These are phyloP conservation scores for Cordyceps militaris DNA, from an alignment of 2,329 filamentous ascomycete genomes.

Conservation along the genomic window DNA sequence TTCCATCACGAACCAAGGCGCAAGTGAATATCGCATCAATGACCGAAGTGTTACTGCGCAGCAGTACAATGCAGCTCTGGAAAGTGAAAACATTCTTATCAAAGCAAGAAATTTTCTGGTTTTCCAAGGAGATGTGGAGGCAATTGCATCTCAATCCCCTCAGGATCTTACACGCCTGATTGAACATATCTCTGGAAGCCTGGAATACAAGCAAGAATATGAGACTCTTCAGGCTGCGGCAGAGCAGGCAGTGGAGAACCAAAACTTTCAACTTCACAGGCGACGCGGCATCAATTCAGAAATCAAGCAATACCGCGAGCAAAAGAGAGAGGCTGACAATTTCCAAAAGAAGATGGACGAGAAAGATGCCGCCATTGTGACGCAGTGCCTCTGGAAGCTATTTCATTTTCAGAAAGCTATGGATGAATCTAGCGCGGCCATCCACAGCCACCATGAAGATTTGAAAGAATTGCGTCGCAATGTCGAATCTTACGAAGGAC, in stretches of 20 bases:
- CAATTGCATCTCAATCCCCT: conserved; percentile 90
- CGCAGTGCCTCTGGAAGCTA: conserved; percentile 92
- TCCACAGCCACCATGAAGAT: conserved; percentile 89
- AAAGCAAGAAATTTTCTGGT: conserved; percentile 97
- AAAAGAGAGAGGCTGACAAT: conserved; percentile 90
- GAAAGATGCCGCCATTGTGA: conserved; percentile 83
- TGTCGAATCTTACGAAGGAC: conserved; percentile 74
- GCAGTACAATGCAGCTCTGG: conserved; percentile 88
- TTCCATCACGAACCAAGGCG: conserved; percentile 78
- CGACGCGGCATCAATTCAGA: conserved; percentile 94
- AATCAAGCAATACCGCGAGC: conserved; percentile 95
- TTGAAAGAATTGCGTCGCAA: conserved; percentile 87
- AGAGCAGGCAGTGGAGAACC: conserved; percentile 81
- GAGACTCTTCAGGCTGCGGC: conserved; percentile 81
- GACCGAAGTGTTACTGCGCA: conserved; percentile 80
- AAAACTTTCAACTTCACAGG: conserved; percentile 79
- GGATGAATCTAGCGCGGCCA: conserved; percentile 83
- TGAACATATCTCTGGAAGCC: conserved; percentile 93
- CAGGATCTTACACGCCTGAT: conserved; percentile 90
- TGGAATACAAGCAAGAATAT: conserved; percentile 92
- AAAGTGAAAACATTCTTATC: conserved; percentile 93
- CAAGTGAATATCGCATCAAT: conserved; percentile 96
- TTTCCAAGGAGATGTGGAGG: conserved; percentile 96
- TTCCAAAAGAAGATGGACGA: conserved; percentile 88
- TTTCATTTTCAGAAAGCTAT: conserved; percentile 93